Base-by-base conservation (phyloP, 768 basidiomycete species). In the Neoboletus subvelutipes region DNA sequence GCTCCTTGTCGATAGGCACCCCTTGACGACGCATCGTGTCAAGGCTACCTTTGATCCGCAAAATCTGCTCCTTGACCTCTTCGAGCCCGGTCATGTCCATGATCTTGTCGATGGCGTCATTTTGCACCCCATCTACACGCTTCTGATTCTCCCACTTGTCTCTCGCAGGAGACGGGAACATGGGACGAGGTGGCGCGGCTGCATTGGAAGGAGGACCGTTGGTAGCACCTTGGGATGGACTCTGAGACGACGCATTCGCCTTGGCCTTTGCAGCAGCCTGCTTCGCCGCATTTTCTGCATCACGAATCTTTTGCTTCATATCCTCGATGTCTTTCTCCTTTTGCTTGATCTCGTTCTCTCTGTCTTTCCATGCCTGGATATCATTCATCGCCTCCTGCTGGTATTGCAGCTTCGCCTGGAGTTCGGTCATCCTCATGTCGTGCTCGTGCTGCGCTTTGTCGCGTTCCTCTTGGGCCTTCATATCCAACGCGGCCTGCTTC, bases 71-170 rank as follows among this genome's bases (percentile, higher is more conserved):
- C 67, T 89, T 90, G 55, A 90, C 86, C 1, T 78, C 72, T 63
- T 88, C 87, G 5, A 90, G 76, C 3, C 87, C 87, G 2, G 78
- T 84, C 83, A 90, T 81, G 4, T 68, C 78, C 87, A 89, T 89
- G 60, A 87, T 79, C 3, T 76, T 73, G 59, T 89, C 87, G 24
- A 90, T 80, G n/a, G 79, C 72, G 6, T 67, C 64, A 55, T 84
- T 85, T 24, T 63, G 69, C 2, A 70, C 80, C 4, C 86, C 85
- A 22, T 83, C 78, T 0, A 81, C 53, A 4, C 67, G 67, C 67
- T 89, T 89, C 66, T 82, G 81, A 11, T 79, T 70, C 54, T 80
- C 69, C 87, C 88, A 89, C 50, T 81, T 78, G 0, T 66, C 58
- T 65, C 78, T 67, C 1, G 81, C 74, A 13, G 69, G 60, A 0